These are phyloP conservation scores for Fusarium longipes DNA, from an alignment of 2,329 filamentous ascomycete genomes.

Conservation along the genomic window DNA sequence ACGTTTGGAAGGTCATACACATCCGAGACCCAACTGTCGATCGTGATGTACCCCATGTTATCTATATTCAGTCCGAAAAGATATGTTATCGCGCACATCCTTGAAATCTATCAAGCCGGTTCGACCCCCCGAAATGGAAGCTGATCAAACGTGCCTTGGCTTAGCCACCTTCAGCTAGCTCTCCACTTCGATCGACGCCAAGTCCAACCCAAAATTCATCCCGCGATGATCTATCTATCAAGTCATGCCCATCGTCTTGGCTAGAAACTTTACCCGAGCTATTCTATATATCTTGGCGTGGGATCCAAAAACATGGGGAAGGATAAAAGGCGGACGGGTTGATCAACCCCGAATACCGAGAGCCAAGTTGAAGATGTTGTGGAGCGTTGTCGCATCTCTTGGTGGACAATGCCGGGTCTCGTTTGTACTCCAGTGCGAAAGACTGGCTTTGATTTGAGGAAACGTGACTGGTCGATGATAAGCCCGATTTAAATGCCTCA, in stretches of 20 bases:
- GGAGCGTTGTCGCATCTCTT: background rate
- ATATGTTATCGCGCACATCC: background rate
- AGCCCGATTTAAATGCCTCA: slow-evolving; percentile 2
- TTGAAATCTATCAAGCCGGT: background rate
- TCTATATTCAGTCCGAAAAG: background rate
- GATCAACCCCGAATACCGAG: background rate
- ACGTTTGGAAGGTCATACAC: background rate
- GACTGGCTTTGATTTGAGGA: background rate
- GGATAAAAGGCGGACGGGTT: no score
- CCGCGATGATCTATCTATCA: background rate
- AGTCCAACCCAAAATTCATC: background rate
- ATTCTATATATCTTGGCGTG: background rate
- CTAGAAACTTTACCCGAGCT: slow-evolving; percentile 6
- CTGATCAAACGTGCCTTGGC: background rate
- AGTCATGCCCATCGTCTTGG: background rate
- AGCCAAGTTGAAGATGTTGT: background rate
- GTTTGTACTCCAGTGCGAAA: background rate
- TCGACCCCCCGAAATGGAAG: background rate
- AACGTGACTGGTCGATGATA: background rate
- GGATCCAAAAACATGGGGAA: background rate
- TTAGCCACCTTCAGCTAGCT: background rate
- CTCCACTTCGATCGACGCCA: background rate
- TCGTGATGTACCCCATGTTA: background rate
- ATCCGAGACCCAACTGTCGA: background rate
- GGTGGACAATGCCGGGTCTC: no score